A percentile compares a stretch with the other conserved stretches of the same genome.
Evolutionary conservation across 306 rosid species (phyloP).

Genomic region (Quercus robur): DNA sequence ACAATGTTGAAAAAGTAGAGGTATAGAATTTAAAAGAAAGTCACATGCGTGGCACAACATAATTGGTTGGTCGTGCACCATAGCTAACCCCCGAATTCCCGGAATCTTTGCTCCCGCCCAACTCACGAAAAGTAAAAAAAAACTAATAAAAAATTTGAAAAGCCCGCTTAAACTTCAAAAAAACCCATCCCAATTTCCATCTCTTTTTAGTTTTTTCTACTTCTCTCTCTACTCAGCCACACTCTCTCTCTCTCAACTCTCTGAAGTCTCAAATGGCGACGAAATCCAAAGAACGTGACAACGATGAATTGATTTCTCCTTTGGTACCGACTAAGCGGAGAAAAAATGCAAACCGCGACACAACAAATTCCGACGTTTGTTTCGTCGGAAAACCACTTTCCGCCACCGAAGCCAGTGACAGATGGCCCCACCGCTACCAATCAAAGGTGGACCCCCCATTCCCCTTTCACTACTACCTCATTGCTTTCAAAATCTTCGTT

Average conservation of each 20-base stretch:
- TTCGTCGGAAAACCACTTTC: conserved; percentile 36
- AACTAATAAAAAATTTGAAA: no score
- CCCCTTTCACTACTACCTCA: background rate
- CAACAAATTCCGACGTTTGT: background rate
- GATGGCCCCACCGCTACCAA: conserved; percentile 36
- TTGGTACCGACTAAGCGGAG: conserved; percentile 16
- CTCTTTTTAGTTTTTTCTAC: background rate
- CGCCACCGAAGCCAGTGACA: background rate
- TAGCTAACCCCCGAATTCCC: no score
- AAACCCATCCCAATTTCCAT: background rate
- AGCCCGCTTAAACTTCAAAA: no score
- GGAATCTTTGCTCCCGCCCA: no score
- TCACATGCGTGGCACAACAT: no score
- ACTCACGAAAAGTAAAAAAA: no score
- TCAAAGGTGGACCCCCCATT: background rate
- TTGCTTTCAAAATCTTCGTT: background rate
- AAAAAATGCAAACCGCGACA: conserved; percentile 1
- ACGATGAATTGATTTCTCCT: conserved; percentile 1
- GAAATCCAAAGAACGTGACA: background rate
- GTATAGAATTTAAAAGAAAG: no score
- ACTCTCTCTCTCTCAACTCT: background rate
- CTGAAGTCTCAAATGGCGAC: no score
- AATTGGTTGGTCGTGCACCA: no score
- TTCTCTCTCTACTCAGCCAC: background rate
- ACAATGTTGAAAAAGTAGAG: no score